Percentiles rank a stretch among this genome's conserved stretches.
These are phyloP conservation scores for Earliella scabrosa DNA, from an alignment of 1,284 basidiomycete species.

Conservation along the genomic window DNA sequence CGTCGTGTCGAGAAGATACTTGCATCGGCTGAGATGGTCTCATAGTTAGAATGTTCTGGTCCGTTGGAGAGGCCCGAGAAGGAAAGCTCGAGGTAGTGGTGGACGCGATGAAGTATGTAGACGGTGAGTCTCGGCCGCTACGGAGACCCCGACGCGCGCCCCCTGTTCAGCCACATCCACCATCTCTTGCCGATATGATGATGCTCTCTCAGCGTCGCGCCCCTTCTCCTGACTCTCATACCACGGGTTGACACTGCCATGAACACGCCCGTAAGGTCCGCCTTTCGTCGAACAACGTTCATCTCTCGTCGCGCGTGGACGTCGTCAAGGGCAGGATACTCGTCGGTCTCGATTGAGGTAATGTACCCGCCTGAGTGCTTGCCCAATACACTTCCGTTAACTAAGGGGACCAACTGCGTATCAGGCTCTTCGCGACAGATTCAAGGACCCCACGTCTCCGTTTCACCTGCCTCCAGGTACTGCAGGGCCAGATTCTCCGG, in stretches of 20 bases:
- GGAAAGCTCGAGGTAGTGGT: no score
- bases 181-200: not conserved
- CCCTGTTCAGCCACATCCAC: not conserved
- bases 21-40: slow-evolving; percentile 27
- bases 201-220: not conserved
- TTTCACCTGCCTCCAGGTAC: slow-evolving; percentile 66
- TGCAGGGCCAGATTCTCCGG: slow-evolving; percentile 62
- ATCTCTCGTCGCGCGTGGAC: not conserved
- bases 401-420: not conserved
- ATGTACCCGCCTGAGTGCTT: not conserved
- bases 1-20: not conserved
- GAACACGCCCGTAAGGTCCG: not conserved
- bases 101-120: not conserved
- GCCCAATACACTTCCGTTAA: not conserved
- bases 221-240: not conserved
- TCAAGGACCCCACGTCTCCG: slow-evolving; percentile 68
- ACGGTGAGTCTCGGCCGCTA: no score
- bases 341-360: slow-evolving; percentile 15
- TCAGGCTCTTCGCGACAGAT: slow-evolving; percentile 56
- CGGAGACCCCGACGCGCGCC: no score
- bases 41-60: slow-evolving; percentile 13
- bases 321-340: not conserved
- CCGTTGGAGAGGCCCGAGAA: no score
- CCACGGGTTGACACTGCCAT: not conserved
- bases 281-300: not conserved